Percentiles rank a stretch among this genome's conserved stretches.
phyloP scores from a whole-genome alignment of 768 basidiomycete species.

The Fibroporia radiculosa region DNA sequence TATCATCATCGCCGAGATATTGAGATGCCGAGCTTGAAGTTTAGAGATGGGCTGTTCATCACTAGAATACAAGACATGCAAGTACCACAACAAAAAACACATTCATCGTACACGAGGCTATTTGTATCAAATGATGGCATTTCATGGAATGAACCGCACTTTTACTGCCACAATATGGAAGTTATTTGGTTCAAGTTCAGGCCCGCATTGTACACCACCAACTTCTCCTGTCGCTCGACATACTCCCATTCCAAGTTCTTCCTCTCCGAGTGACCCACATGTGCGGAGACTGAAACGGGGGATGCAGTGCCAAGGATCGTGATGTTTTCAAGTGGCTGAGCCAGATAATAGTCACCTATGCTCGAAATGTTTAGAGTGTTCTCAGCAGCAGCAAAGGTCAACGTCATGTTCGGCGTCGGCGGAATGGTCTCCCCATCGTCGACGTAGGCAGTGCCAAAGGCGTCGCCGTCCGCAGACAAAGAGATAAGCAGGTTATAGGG shows the following conservation, averaged over 20 bases:
- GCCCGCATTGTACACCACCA: conserved; percentile 31
- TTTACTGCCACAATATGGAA: conserved; percentile 31
- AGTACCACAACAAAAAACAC: too few relatives aligned
- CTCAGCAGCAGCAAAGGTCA: conserved; percentile 35
- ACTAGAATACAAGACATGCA: too few relatives aligned
- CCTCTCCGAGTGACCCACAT: too few relatives aligned
- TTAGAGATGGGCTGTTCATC: too few relatives aligned
- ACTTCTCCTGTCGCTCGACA: conserved; percentile 27
- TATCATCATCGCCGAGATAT: too few relatives aligned
- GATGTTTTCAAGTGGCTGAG: conserved; percentile 40
- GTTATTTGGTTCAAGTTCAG: conserved; percentile 36
- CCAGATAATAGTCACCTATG: conserved; percentile 34
- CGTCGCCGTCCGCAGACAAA: conserved; percentile 37
- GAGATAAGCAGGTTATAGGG: conserved; percentile 60
- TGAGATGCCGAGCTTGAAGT: too few relatives aligned
- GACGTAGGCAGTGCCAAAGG: conserved; percentile 54
- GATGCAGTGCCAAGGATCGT: conserved; percentile 47
- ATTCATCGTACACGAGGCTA: too few relatives aligned
- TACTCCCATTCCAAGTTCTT: conserved; percentile 37
- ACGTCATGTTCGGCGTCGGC: conserved; percentile 42
- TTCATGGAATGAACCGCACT: too few relatives aligned
- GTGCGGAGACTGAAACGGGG: too few relatives aligned
- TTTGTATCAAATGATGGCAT: too few relatives aligned
- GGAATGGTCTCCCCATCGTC: conserved; percentile 64
- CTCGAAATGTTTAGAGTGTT: conserved; percentile 30